Evolutionary conservation across 345 rosid species (phyloP).

Genomic region (Eucalyptus rudis): DNA sequence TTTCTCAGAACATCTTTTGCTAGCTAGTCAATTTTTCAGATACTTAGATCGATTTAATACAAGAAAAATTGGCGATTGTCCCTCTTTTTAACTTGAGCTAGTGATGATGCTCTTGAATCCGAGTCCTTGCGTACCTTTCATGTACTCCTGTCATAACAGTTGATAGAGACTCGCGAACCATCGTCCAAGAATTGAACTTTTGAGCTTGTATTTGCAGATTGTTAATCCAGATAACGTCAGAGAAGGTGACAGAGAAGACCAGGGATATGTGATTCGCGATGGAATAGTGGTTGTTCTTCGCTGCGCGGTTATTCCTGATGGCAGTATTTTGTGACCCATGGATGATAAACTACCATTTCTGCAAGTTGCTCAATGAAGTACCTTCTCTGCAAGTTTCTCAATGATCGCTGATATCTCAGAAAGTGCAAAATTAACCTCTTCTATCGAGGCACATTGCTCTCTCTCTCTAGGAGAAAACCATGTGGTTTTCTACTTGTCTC

Average conservation of each 20-base stretch:
- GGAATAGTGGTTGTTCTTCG: conserved; percentile 60
- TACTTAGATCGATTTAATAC: background rate
- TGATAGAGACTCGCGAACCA: background rate
- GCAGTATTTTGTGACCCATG: background rate
- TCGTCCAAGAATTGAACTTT: background rate
- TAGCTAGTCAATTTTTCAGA: background rate
- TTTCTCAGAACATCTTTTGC: background rate
- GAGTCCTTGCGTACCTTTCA: background rate
- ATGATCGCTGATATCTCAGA: background rate
- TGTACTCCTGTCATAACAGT: background rate
- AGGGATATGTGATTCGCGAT: conserved; percentile 56
- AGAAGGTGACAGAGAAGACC: conserved; percentile 46
- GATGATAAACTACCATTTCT: accelerated
- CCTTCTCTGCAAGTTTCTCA: background rate
- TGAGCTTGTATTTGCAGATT: conserved; percentile 22
- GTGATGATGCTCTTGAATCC: background rate
- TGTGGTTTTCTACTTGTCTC: background rate
- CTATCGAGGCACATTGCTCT: background rate
- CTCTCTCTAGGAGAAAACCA: background rate
- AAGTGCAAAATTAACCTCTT: background rate
- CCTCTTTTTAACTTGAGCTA: background rate
- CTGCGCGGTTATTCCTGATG: background rate
- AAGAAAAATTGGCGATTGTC: background rate
- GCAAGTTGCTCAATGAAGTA: background rate
- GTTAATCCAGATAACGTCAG: conserved; percentile 54